Conservation (phyloP, 305 asterid species). For the Fraxinus nigra region DNA sequence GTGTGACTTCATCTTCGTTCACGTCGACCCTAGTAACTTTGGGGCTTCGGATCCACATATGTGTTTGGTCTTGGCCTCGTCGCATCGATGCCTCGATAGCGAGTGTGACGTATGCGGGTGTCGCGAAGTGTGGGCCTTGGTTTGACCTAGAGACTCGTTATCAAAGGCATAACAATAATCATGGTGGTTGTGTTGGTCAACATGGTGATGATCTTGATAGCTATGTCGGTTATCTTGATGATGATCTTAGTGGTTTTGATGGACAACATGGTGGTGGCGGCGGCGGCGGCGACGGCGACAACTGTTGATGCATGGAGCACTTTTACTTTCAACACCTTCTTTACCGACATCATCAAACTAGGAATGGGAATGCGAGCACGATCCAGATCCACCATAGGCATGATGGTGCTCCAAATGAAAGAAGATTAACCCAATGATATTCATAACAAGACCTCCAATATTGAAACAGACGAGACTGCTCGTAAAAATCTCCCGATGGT, state of each 20-base stretch:
- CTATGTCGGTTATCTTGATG: conserved; percentile 17
- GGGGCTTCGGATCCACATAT: too few species aligned
- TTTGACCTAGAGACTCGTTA: too few species aligned
- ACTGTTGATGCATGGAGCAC: background rate
- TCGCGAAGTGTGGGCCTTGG: too few species aligned
- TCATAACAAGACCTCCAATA: conserved; percentile 81
- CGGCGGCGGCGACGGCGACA: background rate
- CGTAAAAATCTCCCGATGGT: conserved; percentile 90
- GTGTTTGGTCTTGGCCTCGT: too few species aligned
- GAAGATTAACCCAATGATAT: conserved; percentile 74
- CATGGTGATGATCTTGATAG: conserved; percentile 14
- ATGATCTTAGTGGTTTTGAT: conserved; percentile 17
- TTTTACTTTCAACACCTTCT: background rate
- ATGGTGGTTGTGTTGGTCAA: conserved; percentile 26
- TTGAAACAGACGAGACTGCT: conserved; percentile 65
- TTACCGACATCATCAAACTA: background rate
- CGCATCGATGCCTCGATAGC: too few species aligned
- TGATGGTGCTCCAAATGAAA: conserved; percentile 98
- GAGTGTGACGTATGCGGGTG: background rate
- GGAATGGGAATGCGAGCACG: conserved; percentile 54
- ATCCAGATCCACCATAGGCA: conserved; percentile 85
- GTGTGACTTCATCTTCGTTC: too few species aligned
- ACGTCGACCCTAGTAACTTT: too few species aligned
- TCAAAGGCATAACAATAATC: conserved; percentile 3
- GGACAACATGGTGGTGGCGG: conserved; percentile 21